Evolutionary conservation across 768 basidiomycete species (phyloP).

Genomic region (Amanita subjunquillea): DNA sequence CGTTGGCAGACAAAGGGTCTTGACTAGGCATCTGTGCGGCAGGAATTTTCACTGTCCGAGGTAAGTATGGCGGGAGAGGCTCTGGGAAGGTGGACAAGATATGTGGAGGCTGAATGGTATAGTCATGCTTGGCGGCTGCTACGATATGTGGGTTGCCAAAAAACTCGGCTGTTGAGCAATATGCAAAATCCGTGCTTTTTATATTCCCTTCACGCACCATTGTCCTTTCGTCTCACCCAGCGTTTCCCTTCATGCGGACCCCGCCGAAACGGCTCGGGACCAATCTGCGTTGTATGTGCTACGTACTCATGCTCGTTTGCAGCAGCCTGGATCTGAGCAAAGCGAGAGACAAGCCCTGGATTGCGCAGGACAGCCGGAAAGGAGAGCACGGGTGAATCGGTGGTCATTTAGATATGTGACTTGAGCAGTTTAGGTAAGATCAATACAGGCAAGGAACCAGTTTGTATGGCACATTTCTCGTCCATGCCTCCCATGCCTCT

Average conservation of each 20-base stretch:
- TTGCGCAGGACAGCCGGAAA: constrained; percentile 65
- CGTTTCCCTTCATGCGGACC: constrained; percentile 70
- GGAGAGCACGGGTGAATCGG: constrained; percentile 35
- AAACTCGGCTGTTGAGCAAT: constrained; percentile 46
- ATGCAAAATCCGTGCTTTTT: not conserved
- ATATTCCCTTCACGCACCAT: constrained; percentile 37
- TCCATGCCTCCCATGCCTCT: constrained; percentile 33
- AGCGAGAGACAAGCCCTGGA: constrained; percentile 40
- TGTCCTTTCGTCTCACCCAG: constrained; percentile 68
- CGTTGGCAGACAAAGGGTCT: constrained; percentile 49
- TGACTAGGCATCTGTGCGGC: constrained; percentile 25
- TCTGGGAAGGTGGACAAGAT: constrained; percentile 58
- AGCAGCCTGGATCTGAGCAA: constrained; percentile 36
- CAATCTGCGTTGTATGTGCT: constrained; percentile 3
- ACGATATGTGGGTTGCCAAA: constrained; percentile 65
- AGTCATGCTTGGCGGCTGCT: constrained; percentile 49
- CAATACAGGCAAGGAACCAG: constrained; percentile 39
- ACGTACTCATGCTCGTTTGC: constrained; percentile 7
- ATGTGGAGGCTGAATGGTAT: constrained; percentile 30
- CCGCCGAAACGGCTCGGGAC: constrained; percentile 31
- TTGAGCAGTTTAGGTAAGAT: not conserved
- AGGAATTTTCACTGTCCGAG: constrained; percentile 48
- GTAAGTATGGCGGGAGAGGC: constrained; percentile 63
- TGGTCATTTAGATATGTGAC: not conserved
- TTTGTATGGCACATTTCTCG: constrained; percentile 31